phyloP scores from a whole-genome alignment of 495 filamentous ascomycete species.

The Penicillium manginii region DNA sequence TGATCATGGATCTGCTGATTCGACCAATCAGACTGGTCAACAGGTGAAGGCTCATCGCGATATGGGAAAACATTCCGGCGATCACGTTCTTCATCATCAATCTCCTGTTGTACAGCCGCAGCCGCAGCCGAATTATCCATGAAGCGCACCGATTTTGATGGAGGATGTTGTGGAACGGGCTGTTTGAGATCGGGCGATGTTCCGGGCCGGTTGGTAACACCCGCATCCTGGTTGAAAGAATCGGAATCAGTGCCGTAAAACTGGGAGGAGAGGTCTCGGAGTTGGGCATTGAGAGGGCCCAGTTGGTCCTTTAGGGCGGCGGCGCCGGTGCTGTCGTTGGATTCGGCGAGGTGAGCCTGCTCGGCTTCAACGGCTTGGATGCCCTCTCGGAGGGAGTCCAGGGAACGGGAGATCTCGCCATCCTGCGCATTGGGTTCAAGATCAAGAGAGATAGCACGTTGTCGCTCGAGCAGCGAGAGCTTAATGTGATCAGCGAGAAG shows the following conservation, averaged over 20 bases:
- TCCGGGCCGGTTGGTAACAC: constrained; percentile 55
- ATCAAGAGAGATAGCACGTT: constrained; percentile 85
- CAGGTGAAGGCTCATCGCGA: constrained; percentile 62
- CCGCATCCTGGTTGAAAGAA: constrained; percentile 65
- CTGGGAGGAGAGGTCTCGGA: constrained; percentile 61
- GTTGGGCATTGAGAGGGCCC: constrained; percentile 57
- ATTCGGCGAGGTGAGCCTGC: constrained; percentile 60
- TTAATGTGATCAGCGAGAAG: constrained; percentile 60
- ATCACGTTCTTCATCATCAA: constrained; percentile 54
- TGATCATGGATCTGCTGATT: constrained; percentile 90
- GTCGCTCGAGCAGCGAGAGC: constrained; percentile 72
- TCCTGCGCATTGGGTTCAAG: constrained; percentile 84
- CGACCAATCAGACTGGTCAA: constrained; percentile 67
- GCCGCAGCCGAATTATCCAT: constrained; percentile 63
- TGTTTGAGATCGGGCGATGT: constrained; percentile 49
- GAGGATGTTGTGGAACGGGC: constrained; percentile 50
- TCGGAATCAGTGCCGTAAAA: constrained; percentile 63
- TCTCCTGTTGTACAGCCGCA: constrained; percentile 36
- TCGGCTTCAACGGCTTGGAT: constrained; percentile 76
- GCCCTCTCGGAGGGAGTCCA: constrained; percentile 83
- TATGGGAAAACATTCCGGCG: constrained; percentile 67
- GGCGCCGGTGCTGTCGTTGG: constrained; percentile 57
- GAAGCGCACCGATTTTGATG: constrained; percentile 89
- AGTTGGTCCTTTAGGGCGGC: constrained; percentile 74
- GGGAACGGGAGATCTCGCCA: constrained; percentile 84